Base-by-base conservation (phyloP, 495 filamentous ascomycete species). In the Sporormia fimetaria region DNA sequence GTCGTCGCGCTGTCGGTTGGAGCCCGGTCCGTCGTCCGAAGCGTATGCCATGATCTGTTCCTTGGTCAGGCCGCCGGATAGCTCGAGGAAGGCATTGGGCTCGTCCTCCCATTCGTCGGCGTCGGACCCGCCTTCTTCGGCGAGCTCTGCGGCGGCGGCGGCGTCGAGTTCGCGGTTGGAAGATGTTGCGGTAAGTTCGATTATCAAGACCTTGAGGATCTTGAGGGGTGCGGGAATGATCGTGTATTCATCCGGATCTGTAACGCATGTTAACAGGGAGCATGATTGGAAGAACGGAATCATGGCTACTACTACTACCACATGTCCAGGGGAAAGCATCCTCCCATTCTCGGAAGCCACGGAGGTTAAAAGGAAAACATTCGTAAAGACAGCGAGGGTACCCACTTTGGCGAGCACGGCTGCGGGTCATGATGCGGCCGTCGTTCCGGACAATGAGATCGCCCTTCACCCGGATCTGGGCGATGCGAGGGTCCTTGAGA, bases 141-240 rank as follows among this genome's bases (percentile, higher is more conserved):
- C 55, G 16, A 51, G 28, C 6, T 57, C 61, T 11, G 53, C 57
- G n/a, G 55, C 56, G 2, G 47, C 54, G 8, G 55, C 45, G n/a
- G 56, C 40, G 17, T 55, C 71, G 14, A 58, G 24, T 6, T 45
- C 21, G 20, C 44, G 44, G 6, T 43, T 33, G 6, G 21, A 34
- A 22, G 57, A 57, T 17, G 46, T 42, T 11, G 80, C 78, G 3
- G 80, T 78, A 18, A 98, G 72, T 60, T 98, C 90, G 56, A 93
- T 81, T 34, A 95, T 76, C 0, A 98, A 73, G 6, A 98, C 81
- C 66, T 98, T 98, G 62, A 94, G 64, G 55, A 98, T 94, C 65
- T 98, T 98, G 55, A 98, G 66, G 2, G 83, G 76, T 0, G 86
- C 86, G 0, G 86, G 69, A 32, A 96, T 78, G 42, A 79, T 76